phyloP scores from a whole-genome alignment of 2,329 filamentous ascomycete species.

The Cladosporium sp. region DNA sequence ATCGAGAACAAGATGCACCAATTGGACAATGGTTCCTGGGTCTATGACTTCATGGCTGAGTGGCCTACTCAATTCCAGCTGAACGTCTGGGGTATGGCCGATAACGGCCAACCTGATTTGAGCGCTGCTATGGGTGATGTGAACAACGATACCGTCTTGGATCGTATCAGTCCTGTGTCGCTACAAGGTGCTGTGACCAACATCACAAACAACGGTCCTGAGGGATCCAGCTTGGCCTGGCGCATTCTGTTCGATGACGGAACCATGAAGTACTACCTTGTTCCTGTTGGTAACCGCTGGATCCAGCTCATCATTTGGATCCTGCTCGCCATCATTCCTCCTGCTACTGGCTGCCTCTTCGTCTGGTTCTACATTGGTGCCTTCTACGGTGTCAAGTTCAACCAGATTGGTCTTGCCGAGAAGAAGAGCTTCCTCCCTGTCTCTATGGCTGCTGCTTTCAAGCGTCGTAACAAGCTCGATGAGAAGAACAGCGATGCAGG shows the following conservation, averaged over 20 bases:
- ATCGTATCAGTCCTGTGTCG: conserved; percentile 62
- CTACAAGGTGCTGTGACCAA: conserved; percentile 59
- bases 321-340: conserved; percentile 55
- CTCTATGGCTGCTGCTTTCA: conserved; percentile 23
- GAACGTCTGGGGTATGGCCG: conserved; percentile 68
- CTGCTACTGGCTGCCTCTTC: conserved; percentile 51
- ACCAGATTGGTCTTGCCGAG: conserved; percentile 55
- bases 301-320: conserved; percentile 57
- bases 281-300: conserved; percentile 56
- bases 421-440: conserved; percentile 42
- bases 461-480: conserved; percentile 23
- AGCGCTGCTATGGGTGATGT: conserved; percentile 62
- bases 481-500: conserved; percentile 27
- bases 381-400: conserved; percentile 66
- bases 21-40: conserved; percentile 54
- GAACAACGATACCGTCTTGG: conserved; percentile 60
- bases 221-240: conserved; percentile 57
- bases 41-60: conserved; percentile 61
- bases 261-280: conserved; percentile 52
- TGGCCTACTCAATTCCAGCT: conserved; percentile 63
- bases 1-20: conserved; percentile 55
- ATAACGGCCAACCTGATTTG: conserved; percentile 62
- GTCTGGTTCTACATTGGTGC: conserved; percentile 60
- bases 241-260: conserved; percentile 58
- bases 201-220: conserved; percentile 55